A percentile compares a stretch with the other conserved stretches of the same genome.
phyloP scores from a whole-genome alignment of 495 filamentous ascomycete species.

The Durotheca rogersii region DNA sequence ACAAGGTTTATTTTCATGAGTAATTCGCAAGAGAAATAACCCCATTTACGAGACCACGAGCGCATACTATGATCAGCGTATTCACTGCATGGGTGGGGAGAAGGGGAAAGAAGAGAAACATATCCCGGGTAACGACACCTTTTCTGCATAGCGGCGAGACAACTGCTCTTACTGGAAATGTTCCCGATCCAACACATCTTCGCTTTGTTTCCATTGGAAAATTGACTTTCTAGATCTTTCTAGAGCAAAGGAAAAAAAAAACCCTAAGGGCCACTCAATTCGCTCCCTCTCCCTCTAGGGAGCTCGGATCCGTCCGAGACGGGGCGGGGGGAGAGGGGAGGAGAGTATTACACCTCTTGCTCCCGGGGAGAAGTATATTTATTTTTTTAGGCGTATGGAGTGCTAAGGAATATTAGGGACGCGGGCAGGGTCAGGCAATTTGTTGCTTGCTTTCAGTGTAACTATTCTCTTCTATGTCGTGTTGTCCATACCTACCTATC shows the following conservation, averaged over 20 bases:
- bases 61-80: conserved; percentile 24
- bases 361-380: no score
- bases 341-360: no score
- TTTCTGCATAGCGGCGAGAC: conserved; percentile 36
- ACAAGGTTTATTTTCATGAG: conserved; percentile 5
- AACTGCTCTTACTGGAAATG: conserved; percentile 9
- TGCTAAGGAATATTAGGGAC: conserved; percentile 23
- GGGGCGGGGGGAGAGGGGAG: no score
- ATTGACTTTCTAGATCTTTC: conserved; percentile 5
- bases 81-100: conserved; percentile 28
- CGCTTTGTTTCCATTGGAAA: conserved; percentile 12
- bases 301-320: conserved; percentile 31
- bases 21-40: conserved; percentile 25
- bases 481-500: conserved; percentile 16
- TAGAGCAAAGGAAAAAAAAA: no score
- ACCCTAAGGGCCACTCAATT: no score
- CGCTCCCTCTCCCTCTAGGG: no score
- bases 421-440: conserved; percentile 12
- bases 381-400: conserved; percentile 24
- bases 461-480: conserved; percentile 9
- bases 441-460: conserved; percentile 10
- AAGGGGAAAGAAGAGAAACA: no score
- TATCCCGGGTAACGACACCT: conserved; percentile 28
- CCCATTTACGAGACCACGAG: conserved; percentile 29
- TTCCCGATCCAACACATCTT: neutral